Percentiles rank a stretch among this genome's conserved stretches.
phyloP scores from a whole-genome alignment of 805 yeast species.

The Barnettozyma sp. region DNA sequence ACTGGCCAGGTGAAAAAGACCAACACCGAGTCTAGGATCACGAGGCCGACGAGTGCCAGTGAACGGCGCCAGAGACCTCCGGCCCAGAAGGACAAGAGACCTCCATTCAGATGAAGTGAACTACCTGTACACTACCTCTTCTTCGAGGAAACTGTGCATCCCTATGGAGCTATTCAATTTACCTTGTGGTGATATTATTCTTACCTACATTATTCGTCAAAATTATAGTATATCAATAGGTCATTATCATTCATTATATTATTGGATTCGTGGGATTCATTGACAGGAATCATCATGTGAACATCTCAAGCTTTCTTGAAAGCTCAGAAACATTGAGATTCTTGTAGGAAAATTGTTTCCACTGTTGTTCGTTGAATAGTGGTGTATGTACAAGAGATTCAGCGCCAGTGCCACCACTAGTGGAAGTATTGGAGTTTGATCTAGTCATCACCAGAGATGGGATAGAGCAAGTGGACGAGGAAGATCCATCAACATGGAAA shows the following conservation, averaged over 20 bases:
- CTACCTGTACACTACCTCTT: too few species aligned
- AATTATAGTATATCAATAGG: not conserved
- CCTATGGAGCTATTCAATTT: too few species aligned
- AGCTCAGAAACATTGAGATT: conserved; percentile 19
- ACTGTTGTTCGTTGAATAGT: conserved; percentile 7
- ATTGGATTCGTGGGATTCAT: not conserved
- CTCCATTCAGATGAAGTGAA: conserved; percentile 22
- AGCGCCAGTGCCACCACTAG: conserved; percentile 1
- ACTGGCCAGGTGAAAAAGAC: conserved; percentile 8
- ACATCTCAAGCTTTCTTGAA: conserved; percentile 14
- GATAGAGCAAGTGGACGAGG: conserved; percentile 3
- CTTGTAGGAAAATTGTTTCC: conserved; percentile 15
- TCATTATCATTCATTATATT: not conserved
- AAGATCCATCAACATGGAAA: conserved; percentile 1
- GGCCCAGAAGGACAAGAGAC: conserved; percentile 16
- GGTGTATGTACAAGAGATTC: conserved; percentile 6
- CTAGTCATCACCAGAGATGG: conserved; percentile 19
- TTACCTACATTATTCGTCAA: too few species aligned
- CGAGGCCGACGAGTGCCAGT: conserved; percentile 21
- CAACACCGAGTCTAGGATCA: conserved; percentile 6
- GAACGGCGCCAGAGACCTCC: conserved; percentile 15
- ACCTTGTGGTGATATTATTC: too few species aligned
- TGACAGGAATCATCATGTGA: conserved; percentile 4
- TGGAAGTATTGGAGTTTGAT: conserved; percentile 17
- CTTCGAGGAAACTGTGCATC: too few species aligned